Percentiles rank a stretch among this genome's conserved stretches.
Evolutionary conservation across 2,329 filamentous ascomycete species (phyloP).

Genomic region (Arthrobotrys sinensis): DNA sequence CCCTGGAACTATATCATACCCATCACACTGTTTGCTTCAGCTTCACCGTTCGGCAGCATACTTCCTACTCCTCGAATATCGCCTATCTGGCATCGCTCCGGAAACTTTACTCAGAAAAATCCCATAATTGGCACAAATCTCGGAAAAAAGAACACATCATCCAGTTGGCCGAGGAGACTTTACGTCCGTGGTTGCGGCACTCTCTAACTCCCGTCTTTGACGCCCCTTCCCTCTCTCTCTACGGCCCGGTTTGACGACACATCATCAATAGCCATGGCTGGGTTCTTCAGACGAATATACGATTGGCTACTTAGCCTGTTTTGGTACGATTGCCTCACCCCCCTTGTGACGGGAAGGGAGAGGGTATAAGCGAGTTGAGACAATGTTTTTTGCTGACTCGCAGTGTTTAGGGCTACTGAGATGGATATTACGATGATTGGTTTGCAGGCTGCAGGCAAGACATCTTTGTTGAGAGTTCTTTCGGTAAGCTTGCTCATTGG

Average conservation of each 20-base stretch:
- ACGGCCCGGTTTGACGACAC: constrained; percentile 49
- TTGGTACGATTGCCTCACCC: constrained; percentile 77
- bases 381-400: constrained; percentile 57
- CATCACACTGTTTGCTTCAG: constrained; percentile 10
- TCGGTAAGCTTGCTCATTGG: constrained; percentile 78
- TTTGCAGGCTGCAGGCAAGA: constrained; percentile 97
- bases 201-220: constrained; percentile 46
- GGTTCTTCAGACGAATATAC: constrained; percentile 93
- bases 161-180: constrained; percentile 35
- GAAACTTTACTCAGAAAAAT: constrained; percentile 22
- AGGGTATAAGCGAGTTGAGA: constrained; percentile 49
- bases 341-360: neutral
- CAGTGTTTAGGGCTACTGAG: constrained; percentile 84
- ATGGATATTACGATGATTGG: constrained; percentile 99
- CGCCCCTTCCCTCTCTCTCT: constrained; percentile 24
- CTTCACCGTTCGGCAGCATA: constrained; percentile 3
- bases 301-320: constrained; percentile 98
- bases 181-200: constrained; percentile 37
- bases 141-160: constrained; percentile 12
- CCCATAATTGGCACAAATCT: constrained; percentile 23
- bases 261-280: constrained; percentile 78
- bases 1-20: neutral
- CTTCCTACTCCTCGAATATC: neutral
- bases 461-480: constrained; percentile 90
- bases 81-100: constrained; percentile 12